Conservation (phyloP, 2,329 filamentous ascomycete genomes). For the Cytospora leucostoma region DNA sequence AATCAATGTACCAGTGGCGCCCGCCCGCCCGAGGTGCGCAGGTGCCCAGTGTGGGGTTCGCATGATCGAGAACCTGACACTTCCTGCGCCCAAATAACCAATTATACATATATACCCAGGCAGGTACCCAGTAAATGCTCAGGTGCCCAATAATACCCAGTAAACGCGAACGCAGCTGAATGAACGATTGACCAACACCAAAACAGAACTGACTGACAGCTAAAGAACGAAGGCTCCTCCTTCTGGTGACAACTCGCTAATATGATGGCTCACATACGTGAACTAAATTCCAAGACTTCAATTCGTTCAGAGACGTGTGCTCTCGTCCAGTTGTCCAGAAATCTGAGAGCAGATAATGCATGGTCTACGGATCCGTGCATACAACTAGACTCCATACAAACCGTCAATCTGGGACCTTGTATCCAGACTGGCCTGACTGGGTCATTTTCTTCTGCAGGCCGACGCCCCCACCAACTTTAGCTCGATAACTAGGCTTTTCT, state of each 20-base stretch:
- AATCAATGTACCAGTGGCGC: background rate
- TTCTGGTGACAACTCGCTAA: background rate
- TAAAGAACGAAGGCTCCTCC: background rate
- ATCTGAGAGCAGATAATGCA: background rate
- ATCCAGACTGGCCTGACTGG: too few relatives aligned
- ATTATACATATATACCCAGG: background rate
- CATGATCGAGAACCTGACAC: background rate
- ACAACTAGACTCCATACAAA: background rate
- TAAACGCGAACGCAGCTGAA: background rate
- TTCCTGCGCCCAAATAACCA: background rate
- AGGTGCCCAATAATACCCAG: too few relatives aligned
- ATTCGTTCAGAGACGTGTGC: background rate
- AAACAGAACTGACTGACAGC: background rate
- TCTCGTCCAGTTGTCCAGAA: background rate
- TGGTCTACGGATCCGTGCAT: background rate
- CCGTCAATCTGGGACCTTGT: too few relatives aligned
- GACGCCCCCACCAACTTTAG: too few relatives aligned
- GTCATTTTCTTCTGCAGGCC: too few relatives aligned
- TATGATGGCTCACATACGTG: background rate
- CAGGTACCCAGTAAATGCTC: too few relatives aligned
- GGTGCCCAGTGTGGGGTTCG: background rate
- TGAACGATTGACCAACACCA: background rate
- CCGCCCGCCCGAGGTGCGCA: background rate
- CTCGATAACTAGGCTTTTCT: too few relatives aligned
- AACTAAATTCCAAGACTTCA: background rate